Evolutionary conservation across 768 basidiomycete species (phyloP), one percentile per base, ranked within the genome.

Genomic region (Auricularia cornea): DNA sequence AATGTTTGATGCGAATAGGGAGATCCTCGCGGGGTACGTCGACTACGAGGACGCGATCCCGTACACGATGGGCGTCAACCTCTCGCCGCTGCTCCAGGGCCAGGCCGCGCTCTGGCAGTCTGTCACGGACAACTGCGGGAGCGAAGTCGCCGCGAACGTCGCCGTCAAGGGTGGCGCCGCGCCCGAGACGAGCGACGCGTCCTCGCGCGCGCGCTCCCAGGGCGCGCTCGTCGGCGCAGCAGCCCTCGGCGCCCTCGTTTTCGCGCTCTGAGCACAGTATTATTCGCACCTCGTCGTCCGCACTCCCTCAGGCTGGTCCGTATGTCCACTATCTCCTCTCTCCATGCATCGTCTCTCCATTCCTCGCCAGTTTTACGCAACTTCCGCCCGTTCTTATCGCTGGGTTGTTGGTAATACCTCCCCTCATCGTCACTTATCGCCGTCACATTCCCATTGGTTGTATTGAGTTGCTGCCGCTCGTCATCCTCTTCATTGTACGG

Each of bases 1-100:
- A 40, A 8, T 8, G 38, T 8, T 18, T 40, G 38, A 40, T 40
- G n/a, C n/a, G n/a, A 38, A 91, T 14, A 84, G 89, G 72, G 82
- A 81, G 66, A 77, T 94, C 71, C 71, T 98, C 67, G 83, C 84
- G 2, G 67, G 85, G 10, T 99, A 91, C 81, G 86, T 92, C 74
- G 74, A 77, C 63, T 95, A 83, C 74, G 90, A 94, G 76, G 82
- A 84, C 48, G 72, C 73, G 62, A 75, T 78, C 52, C 88, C 89
- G 1, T 98, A 93, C 73, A 90, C 82, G 8, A 83, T 88, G 31
- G 94, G 96, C 59, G 70, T 97, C 30, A 60, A 66, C 63, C 70
- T 81, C 68, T 90, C 87, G 69, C 72, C 78, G 16, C 78, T 98
- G 62, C 78, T 98, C 54, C 70, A 76, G 32, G 82, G 81, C 57